These are phyloP conservation scores for Xylariaceae sp. DNA, from an alignment of 2,329 filamentous ascomycete species.

Conservation along the genomic window DNA sequence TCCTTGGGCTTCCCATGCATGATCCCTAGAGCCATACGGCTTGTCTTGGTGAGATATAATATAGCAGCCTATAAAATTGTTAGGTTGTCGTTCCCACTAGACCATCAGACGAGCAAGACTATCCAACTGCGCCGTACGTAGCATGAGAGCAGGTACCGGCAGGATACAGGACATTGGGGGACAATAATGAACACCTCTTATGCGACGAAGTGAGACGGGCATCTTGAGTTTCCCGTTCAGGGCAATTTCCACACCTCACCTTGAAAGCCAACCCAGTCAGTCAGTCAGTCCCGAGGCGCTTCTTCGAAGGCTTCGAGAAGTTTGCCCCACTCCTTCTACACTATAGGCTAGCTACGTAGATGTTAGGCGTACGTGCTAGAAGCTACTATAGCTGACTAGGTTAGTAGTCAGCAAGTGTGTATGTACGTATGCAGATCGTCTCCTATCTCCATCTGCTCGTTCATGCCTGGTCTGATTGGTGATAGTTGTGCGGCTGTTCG, in stretches of 20 bases:
- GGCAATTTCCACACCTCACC: conserved; percentile 26
- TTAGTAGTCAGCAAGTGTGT: conserved; percentile 3
- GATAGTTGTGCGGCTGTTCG: conserved; percentile 11
- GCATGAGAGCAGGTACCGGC: not conserved
- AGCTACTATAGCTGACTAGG: not conserved
- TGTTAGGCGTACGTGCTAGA: conserved; percentile 3
- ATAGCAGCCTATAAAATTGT: not conserved
- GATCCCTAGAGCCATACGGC: not conserved
- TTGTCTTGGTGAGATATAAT: not conserved
- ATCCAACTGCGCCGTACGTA: not conserved
- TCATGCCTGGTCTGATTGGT: conserved; percentile 20
- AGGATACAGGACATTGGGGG: not conserved
- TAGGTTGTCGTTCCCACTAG: not conserved
- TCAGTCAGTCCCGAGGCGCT: conserved; percentile 14
- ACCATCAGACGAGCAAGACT: not conserved
- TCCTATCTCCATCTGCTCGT: conserved; percentile 23
- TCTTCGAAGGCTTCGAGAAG: conserved; percentile 32
- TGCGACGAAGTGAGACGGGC: conserved; percentile 21
- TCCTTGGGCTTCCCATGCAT: not conserved
- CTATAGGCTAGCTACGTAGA: conserved; percentile 2
- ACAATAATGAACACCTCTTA: conserved; percentile 8
- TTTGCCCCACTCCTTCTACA: conserved; percentile 22
- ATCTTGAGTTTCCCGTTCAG: conserved; percentile 31
- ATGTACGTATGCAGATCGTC: too few relatives aligned
- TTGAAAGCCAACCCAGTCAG: conserved; percentile 14